These are phyloP conservation scores for Areca catechu DNA, from an alignment of 176 grass and related monocot genomes.

Conservation along the genomic window DNA sequence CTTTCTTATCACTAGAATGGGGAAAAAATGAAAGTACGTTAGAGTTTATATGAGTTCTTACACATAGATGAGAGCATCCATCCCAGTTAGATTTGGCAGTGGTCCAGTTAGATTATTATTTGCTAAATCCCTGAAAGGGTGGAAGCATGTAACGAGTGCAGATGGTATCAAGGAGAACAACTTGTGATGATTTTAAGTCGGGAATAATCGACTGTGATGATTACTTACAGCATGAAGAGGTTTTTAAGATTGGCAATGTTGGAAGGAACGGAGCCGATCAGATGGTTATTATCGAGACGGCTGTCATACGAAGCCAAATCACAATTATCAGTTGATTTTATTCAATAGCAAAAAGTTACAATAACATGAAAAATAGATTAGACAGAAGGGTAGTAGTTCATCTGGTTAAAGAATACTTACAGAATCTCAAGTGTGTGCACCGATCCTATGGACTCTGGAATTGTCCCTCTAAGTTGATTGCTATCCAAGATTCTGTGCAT, in stretches of 20 bases:
- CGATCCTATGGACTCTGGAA: constrained; percentile 30
- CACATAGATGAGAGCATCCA: constrained; percentile 42
- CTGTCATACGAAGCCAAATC: constrained; percentile 24
- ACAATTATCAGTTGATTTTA: constrained; percentile 15
- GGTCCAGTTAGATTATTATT: constrained; percentile 44
- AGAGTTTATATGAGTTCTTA: constrained; percentile 22
- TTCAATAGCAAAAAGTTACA: constrained; percentile 14
- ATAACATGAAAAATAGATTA: background rate
- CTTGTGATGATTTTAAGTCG: background rate
- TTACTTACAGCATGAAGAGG: constrained; percentile 56
- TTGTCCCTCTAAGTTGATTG: constrained; percentile 31
- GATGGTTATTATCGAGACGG: constrained; percentile 42
- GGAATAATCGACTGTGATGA: background rate
- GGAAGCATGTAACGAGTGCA: constrained; percentile 9
- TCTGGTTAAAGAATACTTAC: constrained; percentile 22
- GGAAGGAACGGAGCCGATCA: constrained; percentile 33
- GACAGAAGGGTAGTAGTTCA: too few relatives aligned
- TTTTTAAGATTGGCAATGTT: constrained; percentile 37
- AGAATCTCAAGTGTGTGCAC: constrained; percentile 21
- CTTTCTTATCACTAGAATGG: background rate
- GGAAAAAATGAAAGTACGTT: background rate
- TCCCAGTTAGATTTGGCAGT: constrained; percentile 46
- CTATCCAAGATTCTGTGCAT: constrained; percentile 37
- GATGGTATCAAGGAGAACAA: background rate
- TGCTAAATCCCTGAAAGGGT: constrained; percentile 52